Evolutionary conservation across 2,329 filamentous ascomycete genomes (phyloP).

Genomic region (Colletotrichum horii): DNA sequence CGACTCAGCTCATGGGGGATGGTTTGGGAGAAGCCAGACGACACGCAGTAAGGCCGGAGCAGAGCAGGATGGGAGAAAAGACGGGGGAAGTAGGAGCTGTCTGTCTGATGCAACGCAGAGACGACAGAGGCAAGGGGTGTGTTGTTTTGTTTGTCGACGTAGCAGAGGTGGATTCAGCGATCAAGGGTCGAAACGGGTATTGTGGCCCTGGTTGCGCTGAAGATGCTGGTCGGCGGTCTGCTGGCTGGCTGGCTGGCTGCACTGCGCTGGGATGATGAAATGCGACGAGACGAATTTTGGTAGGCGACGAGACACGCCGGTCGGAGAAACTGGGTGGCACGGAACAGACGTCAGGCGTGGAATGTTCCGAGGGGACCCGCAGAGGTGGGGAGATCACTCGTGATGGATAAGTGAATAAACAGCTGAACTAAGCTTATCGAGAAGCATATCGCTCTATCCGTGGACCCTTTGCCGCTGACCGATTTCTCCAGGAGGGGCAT

Average conservation of each 20-base stretch:
- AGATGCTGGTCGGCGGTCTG: not conserved
- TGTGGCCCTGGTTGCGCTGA: not conserved
- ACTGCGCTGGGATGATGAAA: not conserved
- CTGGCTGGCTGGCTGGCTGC: not conserved
- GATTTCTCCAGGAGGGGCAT: constrained; percentile 20
- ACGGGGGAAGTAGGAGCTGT: not conserved
- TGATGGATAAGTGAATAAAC: not conserved
- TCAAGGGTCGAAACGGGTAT: constrained; percentile 13
- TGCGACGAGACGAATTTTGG: constrained; percentile 11
- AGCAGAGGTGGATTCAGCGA: not conserved
- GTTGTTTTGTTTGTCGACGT: not conserved
- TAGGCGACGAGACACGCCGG: not conserved
- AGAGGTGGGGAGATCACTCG: not conserved
- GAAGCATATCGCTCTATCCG: not conserved
- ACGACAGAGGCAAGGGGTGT: not conserved
- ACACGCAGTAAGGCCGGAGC: not conserved
- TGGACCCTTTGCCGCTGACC: not conserved
- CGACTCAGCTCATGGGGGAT: constrained; percentile 23
- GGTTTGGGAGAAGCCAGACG: not conserved
- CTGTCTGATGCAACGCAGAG: not conserved
- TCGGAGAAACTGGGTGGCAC: constrained; percentile 9
- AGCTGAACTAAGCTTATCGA: not conserved
- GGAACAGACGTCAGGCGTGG: constrained; percentile 1
- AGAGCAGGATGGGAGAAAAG: not conserved
- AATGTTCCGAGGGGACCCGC: constrained; percentile 5